Base-by-base conservation (phyloP, 208 protist species). In the Leishmania tropica region DNA sequence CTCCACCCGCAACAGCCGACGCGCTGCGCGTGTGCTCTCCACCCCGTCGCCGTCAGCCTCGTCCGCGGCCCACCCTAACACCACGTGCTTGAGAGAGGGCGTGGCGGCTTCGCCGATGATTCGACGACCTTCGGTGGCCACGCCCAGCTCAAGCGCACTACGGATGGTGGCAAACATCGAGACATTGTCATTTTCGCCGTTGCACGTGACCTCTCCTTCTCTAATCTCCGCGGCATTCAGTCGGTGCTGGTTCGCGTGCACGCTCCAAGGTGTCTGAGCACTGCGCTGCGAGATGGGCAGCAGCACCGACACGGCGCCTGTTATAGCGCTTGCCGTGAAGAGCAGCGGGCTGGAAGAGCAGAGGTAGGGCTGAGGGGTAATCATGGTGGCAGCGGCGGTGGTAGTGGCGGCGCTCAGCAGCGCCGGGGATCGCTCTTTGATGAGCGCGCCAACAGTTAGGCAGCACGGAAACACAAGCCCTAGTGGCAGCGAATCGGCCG, bases 341-440 rank as follows among this genome's bases (percentile, higher is more conserved):
- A 91, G 70, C 45, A 88, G n/a, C 3, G 85, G 76, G 24, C 70
- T 83, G 58, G 85, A 83, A 53, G 88, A 80, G 88, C 81, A 88
- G 48, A 89, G 81, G 80, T 89, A 91, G 28, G 85, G 82, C 77
- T 91, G 81, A 21, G 85, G 85, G n/a, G 83, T 81, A 51, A 84
- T 79, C 75, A 81, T 83, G 37, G 31, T 64, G 10, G 51, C 76
- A 28, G 70, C 40, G 24, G 28, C 75, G 37, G 28, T 48, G 74
- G 53, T 54, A n/a, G 48, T 45, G 40, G 5, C 35, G 31, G 37
- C 11, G 73, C 81, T 68, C 21, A 85, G 51, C 54, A 87, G 54
- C 53, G 78, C 78, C 7, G 85, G 85, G 17, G 81, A 56, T 45
- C 88, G 82, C 42, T 89, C 85, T 58, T 88, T 86, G 37, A 89